A percentile compares a stretch with the other conserved stretches of the same genome.
Conservation (phyloP, 257 asterid genomes). For the Solanum clarkiae region DNA sequence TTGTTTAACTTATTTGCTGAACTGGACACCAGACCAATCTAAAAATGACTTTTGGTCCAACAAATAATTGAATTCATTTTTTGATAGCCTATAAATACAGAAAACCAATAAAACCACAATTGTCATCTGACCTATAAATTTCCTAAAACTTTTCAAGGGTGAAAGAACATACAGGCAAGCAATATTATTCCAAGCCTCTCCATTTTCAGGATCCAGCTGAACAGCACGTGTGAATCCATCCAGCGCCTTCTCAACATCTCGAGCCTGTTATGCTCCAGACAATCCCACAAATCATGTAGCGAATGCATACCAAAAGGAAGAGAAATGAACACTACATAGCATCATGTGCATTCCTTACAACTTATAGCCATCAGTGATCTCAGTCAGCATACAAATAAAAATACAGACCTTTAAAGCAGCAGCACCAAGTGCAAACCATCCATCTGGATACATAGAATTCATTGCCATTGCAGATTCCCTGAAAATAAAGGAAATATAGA, state of each 20-base stretch:
- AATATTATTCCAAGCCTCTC: constrained; percentile 96
- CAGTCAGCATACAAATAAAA: not conserved
- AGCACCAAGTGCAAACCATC: constrained; percentile 97
- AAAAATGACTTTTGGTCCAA: not conserved
- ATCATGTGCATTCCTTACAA: not conserved
- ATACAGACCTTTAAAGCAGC: constrained; percentile 58
- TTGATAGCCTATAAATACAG: not conserved
- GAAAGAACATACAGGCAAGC: constrained; percentile 46
- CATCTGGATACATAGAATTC: constrained; percentile 79
- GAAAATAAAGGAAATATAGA: not conserved
- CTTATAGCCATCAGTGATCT: not conserved
- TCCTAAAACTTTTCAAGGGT: not conserved
- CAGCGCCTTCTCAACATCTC: constrained; percentile 70
- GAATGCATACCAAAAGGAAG: not conserved
- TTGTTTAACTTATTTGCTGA: not conserved
- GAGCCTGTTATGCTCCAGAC: constrained; percentile 10
- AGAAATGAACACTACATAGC: not conserved
- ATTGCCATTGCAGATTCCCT: constrained; percentile 84
- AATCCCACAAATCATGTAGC: not conserved
- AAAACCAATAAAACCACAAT: not conserved
- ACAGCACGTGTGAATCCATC: constrained; percentile 87
- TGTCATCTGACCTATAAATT: not conserved
- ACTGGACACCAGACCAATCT: not conserved
- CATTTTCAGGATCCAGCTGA: constrained; percentile 93
- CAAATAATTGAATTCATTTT: not conserved